Evolutionary conservation across 2,329 filamentous ascomycete species (phyloP).

Genomic region (Ophiognomonia clavigignenti-juglandacearum): DNA sequence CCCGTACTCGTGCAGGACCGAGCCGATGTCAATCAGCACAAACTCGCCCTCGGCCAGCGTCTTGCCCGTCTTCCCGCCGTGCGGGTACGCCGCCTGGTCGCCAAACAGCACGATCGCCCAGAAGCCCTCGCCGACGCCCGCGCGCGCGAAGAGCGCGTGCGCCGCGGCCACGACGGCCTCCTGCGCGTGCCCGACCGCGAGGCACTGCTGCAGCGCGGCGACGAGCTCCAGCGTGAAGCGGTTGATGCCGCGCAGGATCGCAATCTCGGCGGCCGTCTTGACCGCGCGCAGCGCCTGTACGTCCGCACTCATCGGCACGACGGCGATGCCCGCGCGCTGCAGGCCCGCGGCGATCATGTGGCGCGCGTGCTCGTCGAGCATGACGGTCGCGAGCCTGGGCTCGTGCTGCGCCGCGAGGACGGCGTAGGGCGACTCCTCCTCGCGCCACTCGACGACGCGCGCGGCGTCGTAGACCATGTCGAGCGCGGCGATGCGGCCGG

Average conservation of each 20-base stretch:
- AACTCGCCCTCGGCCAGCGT: conserved; percentile 23
- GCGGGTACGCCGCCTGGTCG: conserved; percentile 24
- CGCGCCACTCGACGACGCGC: conserved; percentile 23
- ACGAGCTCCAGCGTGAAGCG: conserved; percentile 24
- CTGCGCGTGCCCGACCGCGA: conserved; percentile 22
- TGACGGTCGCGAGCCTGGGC: conserved; percentile 20
- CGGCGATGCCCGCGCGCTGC: conserved; percentile 21
- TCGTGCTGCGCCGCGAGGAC: conserved; percentile 20
- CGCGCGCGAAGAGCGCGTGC: conserved; percentile 20
- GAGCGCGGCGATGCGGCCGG: conserved; percentile 23
- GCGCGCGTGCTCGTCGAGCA: conserved; percentile 25
- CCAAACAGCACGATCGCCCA: conserved; percentile 27
- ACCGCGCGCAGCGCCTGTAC: conserved; percentile 23
- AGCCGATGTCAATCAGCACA: conserved; percentile 26
- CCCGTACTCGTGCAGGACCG: conserved; percentile 23
- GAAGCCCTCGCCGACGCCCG: conserved; percentile 22
- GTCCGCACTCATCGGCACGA: conserved; percentile 23
- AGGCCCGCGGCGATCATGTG: conserved; percentile 27
- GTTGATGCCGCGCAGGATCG: conserved; percentile 24
- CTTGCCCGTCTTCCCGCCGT: conserved; percentile 24
- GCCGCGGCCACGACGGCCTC: conserved; percentile 20
- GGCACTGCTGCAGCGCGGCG: conserved; percentile 23
- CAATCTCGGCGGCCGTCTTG: conserved; percentile 24
- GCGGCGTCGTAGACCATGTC: conserved; percentile 24
- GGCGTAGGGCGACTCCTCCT: conserved; percentile 23